Conservation (phyloP, 768 basidiomycete species). For the Cystobasidium tubakii region DNA sequence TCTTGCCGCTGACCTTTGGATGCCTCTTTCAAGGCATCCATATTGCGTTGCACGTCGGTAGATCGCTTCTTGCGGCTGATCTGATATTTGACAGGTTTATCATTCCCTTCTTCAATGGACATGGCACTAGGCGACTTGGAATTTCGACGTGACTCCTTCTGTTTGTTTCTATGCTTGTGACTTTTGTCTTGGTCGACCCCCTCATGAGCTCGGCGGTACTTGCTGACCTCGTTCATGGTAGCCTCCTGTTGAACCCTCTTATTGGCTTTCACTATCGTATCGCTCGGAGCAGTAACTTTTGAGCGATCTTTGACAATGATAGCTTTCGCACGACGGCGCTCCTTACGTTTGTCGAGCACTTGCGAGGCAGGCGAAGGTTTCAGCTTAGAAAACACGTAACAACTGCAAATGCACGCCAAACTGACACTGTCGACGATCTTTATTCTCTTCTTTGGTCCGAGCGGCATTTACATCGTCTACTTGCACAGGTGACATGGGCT, state of each 20-base stretch:
- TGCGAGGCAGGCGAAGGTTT: background rate
- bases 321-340: conserved; percentile 18
- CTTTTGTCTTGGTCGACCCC: background rate
- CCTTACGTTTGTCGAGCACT: conserved; percentile 8
- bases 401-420: too few species aligned
- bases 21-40: background rate
- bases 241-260: background rate
- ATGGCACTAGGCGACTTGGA: background rate
- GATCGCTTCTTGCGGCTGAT: background rate
- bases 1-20: background rate
- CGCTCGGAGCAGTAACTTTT: background rate
- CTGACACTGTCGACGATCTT: background rate
- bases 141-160: background rate
- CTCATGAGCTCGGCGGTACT: background rate
- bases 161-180: background rate
- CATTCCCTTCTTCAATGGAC: background rate
- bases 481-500: background rate
- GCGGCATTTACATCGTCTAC: background rate
- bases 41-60: background rate
- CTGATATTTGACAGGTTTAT: background rate
- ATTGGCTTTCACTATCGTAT: background rate
- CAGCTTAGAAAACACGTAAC: too few species aligned
- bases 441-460: background rate
- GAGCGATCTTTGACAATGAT: conserved; percentile 28
- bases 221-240: background rate